Evolutionary conservation across 257 asterid species (phyloP).

Genomic region (Nicotiana paniculata): DNA sequence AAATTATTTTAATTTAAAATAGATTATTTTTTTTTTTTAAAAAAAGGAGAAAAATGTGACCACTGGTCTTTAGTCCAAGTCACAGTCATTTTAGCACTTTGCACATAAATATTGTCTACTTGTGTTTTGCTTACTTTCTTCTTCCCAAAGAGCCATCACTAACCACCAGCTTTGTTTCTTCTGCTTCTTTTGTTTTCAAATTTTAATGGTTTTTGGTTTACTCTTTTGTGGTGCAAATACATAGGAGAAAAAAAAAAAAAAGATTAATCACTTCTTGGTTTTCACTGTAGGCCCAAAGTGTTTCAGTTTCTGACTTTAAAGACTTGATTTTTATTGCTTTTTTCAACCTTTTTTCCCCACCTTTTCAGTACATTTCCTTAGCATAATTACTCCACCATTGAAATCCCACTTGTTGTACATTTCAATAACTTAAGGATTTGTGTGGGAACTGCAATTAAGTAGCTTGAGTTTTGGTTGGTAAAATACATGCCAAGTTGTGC

Average conservation of each 20-base stretch:
- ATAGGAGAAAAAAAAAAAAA: neutral
- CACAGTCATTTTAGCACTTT: neutral
- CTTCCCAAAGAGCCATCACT: neutral
- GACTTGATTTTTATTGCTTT: slow-evolving; percentile 8
- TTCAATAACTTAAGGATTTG: neutral
- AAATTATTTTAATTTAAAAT: neutral
- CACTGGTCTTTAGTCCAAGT: neutral
- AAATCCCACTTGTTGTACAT: slow-evolving; percentile 4
- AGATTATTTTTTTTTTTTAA: neutral
- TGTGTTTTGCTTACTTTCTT: neutral
- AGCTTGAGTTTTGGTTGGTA: neutral
- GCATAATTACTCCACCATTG: neutral
- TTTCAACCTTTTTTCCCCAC: neutral
- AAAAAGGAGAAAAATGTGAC: too few species aligned
- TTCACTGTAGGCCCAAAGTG: neutral
- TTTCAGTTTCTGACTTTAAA: neutral
- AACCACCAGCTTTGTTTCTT: neutral
- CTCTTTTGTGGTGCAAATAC: neutral
- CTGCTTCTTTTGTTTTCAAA: neutral
- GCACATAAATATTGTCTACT: neutral
- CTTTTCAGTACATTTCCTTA: slow-evolving; percentile 2
- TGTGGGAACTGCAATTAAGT: neutral
- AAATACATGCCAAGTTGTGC: neutral
- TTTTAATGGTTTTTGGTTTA: neutral
- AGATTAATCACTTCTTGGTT: neutral